phyloP scores from a whole-genome alignment of 2,329 filamentous ascomycete species.

The Fusarium albosuccineum region DNA sequence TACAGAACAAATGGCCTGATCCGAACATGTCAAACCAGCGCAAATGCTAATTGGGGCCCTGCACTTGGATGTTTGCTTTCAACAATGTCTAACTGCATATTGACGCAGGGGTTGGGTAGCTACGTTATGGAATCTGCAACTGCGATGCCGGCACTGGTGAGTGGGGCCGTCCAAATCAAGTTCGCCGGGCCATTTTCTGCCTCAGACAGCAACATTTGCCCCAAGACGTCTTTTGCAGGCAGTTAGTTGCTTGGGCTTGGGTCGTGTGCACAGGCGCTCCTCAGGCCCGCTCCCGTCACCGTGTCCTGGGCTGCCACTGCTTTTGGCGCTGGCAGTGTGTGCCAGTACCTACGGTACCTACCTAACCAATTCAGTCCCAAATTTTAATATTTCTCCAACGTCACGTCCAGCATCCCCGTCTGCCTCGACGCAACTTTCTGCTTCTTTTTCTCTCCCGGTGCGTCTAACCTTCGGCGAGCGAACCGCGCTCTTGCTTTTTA shows the following conservation, averaged over 20 bases:
- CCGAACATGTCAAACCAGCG: background rate
- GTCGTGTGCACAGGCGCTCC: conserved; percentile 24
- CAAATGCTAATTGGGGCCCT: background rate
- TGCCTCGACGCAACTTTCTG: conserved; percentile 45
- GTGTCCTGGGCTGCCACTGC: background rate
- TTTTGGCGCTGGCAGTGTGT: conserved; percentile 12
- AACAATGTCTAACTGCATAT: background rate
- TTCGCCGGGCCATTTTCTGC: conserved; percentile 37
- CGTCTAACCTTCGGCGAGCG: conserved; percentile 33
- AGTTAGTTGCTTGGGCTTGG: conserved; percentile 19
- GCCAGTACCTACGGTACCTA: background rate
- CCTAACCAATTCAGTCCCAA: conserved; percentile 29
- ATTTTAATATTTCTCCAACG: conserved; percentile 47
- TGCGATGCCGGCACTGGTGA: conserved; percentile 32
- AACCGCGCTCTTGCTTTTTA: conserved; percentile 31
- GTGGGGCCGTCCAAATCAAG: conserved; percentile 24
- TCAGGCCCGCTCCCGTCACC: conserved; percentile 11
- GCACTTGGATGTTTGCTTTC: background rate
- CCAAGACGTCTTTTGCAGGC: conserved; percentile 2
- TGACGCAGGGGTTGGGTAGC: background rate
- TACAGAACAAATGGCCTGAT: background rate
- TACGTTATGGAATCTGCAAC: conserved; percentile 5
- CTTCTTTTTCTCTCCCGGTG: conserved; percentile 32
- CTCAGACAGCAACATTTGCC: conserved; percentile 47
- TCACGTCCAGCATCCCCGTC: conserved; percentile 39